phyloP scores from a whole-genome alignment of 2,329 filamentous ascomycete species.

The Pseudogymnoascus verrucosus region DNA sequence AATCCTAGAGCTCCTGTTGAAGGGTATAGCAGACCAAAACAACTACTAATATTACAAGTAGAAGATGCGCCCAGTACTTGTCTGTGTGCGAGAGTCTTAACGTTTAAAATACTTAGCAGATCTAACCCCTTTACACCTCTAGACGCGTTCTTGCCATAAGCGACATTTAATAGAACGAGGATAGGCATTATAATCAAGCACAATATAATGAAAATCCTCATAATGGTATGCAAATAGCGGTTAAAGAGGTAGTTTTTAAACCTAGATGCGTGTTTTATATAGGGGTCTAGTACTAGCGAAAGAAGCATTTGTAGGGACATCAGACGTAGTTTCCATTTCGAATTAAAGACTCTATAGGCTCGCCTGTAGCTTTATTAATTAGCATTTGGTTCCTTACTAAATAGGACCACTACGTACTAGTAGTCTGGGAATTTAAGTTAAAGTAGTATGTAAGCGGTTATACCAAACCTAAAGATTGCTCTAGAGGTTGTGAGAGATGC shows the following conservation, averaged over 20 bases:
- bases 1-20: conserved; percentile 73
- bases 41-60: conserved; percentile 68
- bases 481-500: conserved; percentile 10
- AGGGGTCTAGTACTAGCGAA: conserved; percentile 9
- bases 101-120: conserved; percentile 75
- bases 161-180: conserved; percentile 70
- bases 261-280: conserved; percentile 36
- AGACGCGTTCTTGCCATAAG: conserved; percentile 54
- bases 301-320: conserved; percentile 10
- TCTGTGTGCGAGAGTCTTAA: conserved; percentile 52
- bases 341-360: not conserved
- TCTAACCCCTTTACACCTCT: conserved; percentile 59
- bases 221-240: conserved; percentile 71
- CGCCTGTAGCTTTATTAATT: no score
- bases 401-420: not conserved
- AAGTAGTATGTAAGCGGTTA: conserved; percentile 8
- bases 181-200: conserved; percentile 69
- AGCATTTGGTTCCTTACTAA: no score
- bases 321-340: conserved; percentile 9
- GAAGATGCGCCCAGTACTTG: conserved; percentile 71
- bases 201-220: conserved; percentile 82
- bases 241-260: conserved; percentile 94
- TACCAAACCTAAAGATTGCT: conserved; percentile 6
- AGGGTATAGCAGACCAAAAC: conserved; percentile 71
- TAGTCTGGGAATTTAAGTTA: not conserved